Evolutionary conservation across 2,329 filamentous ascomycete species (phyloP), one percentile per base, ranked within the genome.

Genomic region (Phaeosphaeria sp.): DNA sequence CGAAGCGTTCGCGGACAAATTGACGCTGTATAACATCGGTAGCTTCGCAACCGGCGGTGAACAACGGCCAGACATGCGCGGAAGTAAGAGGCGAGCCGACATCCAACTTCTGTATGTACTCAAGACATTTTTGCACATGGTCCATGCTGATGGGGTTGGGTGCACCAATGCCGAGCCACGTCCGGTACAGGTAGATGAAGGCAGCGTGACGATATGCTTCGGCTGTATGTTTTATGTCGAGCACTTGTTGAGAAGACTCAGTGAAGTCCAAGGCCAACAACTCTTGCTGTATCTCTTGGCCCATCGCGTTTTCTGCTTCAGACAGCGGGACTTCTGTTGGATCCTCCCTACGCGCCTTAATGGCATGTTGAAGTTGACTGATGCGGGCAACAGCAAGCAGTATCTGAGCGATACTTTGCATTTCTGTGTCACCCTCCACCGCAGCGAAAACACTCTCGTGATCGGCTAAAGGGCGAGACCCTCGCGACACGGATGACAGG

Each of bases 121-220:
- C 18, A 1, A 74, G 53, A 42, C 70, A 74, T 25, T 55, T 54
- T n/a, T 66, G 52, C 5, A 73, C 70, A 42, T 74, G 71, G 17
- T 69, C 58, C 43, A 69, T 59, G 23, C 68, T 73, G 30, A 63
- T 71, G 11, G 69, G 71, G 18, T 73, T 70, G 0, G 72, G 72
- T 3, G 71, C 68, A 18, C 72, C 72, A 22, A 73, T 65, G 22
- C 64, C 66, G 1, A 71, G 65, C 72, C 72, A 74, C 5, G 71
- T 71, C 11, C 72, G 65, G 50, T 74, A 73, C 22, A 74, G 67
- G 44, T 74, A 73, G 43, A 74, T 74, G 58, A 73, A 73, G 1
- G 72, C 72, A 30, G 72, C 66, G 49, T 74, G 72, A 15, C 69
- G 69, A 42, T 71, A 73, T 5, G 71, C 69, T 56, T 71, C 63